These are phyloP conservation scores for Penicillium sp. DNA, from an alignment of 2,329 filamentous ascomycete species.

Conservation along the genomic window DNA sequence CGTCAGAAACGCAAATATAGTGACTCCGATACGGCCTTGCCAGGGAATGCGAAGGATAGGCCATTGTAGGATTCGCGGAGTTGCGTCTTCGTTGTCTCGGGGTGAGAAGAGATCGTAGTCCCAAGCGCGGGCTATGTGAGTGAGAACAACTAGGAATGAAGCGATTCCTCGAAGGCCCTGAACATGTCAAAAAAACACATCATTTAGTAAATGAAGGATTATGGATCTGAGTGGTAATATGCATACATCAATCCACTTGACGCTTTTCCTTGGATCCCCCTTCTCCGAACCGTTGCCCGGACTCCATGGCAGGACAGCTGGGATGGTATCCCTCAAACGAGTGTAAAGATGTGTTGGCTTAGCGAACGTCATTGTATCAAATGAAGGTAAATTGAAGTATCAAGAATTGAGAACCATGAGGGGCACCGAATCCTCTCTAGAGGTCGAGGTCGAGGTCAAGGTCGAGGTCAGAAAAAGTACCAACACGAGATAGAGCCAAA, in stretches of 20 bases:
- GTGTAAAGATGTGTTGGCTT: constrained; percentile 16
- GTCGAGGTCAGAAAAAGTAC: neutral
- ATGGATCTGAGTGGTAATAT: neutral
- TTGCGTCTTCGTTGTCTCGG: constrained; percentile 41
- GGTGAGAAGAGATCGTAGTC: constrained; percentile 54
- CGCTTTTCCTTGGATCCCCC: constrained; percentile 39
- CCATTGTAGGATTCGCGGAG: constrained; percentile 49
- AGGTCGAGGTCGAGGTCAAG: neutral
- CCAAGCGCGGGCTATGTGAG: constrained; percentile 53
- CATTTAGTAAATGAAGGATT: neutral
- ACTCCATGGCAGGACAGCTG: constrained; percentile 20
- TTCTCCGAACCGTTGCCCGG: constrained; percentile 22
- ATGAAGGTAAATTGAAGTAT: neutral
- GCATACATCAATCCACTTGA: constrained; percentile 62
- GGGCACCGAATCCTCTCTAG: neutral
- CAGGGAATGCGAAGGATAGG: constrained; percentile 56
- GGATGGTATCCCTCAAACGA: constrained; percentile 15
- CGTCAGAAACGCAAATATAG: constrained; percentile 57
- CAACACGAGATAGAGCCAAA: neutral
- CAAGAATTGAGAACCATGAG: neutral
- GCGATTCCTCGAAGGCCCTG: constrained; percentile 54
- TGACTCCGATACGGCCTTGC: constrained; percentile 55
- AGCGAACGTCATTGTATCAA: neutral
- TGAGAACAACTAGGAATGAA: constrained; percentile 53
- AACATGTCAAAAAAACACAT: neutral